Base-by-base conservation (phyloP, 768 basidiomycete genomes). In the Mycena belliarum region DNA sequence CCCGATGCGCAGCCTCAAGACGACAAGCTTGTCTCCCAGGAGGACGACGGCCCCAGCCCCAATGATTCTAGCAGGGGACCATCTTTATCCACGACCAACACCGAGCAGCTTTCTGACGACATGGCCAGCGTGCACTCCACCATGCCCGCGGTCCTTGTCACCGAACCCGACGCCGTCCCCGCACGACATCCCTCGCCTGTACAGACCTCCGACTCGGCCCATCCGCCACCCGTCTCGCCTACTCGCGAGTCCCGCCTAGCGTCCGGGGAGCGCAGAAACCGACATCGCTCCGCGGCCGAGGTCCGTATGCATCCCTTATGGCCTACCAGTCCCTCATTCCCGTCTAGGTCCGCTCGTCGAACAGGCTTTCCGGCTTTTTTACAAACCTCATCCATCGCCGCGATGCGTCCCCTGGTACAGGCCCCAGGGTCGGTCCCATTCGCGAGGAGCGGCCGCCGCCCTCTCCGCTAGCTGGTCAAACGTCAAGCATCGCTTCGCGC, bases 351-450 rank as follows among this genome's bases (percentile, higher is more conserved):
- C 86, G 90, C 55, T 74, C 86, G 37, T 79, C 87, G 25, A 91
- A 86, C 68, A 81, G 91, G 26, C 77, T 93, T 28, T 93, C 92
- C 24, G 91, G 91, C n/a, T 93, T 93, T 72, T 86, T 93, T 69
- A 87, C 83, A 16, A 84, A 83, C 65, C 79, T 93, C 56, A 89
- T 93, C 7, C 85, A 88, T 67, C 83, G 91, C 54, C 81, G 88
- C 47, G 88, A 91, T 51, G 73, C 71, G 38, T 63, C 71, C 15
- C 66, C 75, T 4, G 55, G 52, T 6, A 49, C 60, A 1, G 38
- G 70, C 26, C 55, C 73, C 14, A 67, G 72, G 35, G n/a, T n/a
- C n/a, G 70, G 71, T 42, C 63, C 73, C 15, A 66, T 73, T 20
- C 72, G 69, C 32, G 80, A 77, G 32, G 74, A 74, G 24, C 65